Conservation (phyloP, 2,329 filamentous ascomycete genomes). For the Sclerotinia subarctica region DNA sequence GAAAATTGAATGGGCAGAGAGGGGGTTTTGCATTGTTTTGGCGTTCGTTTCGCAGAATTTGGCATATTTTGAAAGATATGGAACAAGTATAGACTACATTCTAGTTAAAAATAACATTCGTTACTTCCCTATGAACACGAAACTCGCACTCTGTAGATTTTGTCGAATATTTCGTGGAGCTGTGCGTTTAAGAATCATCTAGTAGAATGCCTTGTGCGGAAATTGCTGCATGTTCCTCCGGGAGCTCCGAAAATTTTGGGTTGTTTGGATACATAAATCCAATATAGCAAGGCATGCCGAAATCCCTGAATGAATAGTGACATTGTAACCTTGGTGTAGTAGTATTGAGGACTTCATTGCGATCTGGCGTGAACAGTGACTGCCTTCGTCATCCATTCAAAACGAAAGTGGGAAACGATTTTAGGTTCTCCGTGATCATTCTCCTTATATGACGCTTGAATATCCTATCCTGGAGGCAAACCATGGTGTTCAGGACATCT, state of each 20-base stretch:
- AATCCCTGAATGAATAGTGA: not conserved
- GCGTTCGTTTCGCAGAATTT: not conserved
- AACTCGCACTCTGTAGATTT: not conserved
- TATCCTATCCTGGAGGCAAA: not conserved
- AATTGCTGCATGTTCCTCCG: not conserved
- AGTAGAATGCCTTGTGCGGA: no score
- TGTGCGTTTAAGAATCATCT: not conserved
- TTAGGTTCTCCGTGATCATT: no score
- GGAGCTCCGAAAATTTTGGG: no score
- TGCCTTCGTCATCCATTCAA: not conserved
- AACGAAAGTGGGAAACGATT: not conserved
- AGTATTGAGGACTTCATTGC: not conserved
- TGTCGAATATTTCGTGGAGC: not conserved
- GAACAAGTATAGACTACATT: not conserved
- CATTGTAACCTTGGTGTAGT: not conserved
- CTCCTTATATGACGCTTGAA: not conserved
- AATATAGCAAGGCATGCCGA: not conserved
- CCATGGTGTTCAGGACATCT: not conserved
- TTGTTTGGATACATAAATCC: not conserved
- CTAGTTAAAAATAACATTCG: not conserved
- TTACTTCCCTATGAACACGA: not conserved
- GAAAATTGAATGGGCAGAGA: not conserved
- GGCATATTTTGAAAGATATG: not conserved
- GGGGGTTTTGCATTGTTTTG: not conserved
- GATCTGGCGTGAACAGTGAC: not conserved